Base-by-base conservation (phyloP, 768 basidiomycete species). In the Rubroboletus pulcherrimus region DNA sequence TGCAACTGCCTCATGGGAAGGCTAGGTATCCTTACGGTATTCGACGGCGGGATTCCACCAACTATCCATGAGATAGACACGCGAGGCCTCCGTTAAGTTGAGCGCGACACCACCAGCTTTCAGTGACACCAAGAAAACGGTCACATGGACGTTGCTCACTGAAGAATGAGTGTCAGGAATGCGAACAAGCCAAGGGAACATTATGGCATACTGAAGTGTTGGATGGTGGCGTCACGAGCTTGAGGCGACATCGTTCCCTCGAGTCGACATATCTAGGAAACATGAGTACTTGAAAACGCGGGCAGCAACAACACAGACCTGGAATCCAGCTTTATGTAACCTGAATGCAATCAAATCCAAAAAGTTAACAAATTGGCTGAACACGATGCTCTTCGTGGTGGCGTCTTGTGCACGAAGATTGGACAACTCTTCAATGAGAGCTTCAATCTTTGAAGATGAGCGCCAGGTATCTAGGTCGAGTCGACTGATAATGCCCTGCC, bases 21-120 rank as follows among this genome's bases (percentile, higher is more conserved):
- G 7, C 45, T 8, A 33, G 17, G 31, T 40, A 15, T 21, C 78
- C 89, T 74, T 69, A 91, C 89, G 89, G 65, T 81, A 92, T 75
- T 91, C 90, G 51, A 91, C 86, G n/a, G 93, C 93, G 7, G 95
- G 95, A 68, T 98, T 98, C 95, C 95, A 96, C 93, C 93, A 96
- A 61, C 89, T 91, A 68, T 96, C 96, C 93, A 98, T 96, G 65
- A 97, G 81, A 71, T 93, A 96, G 19, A 97, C 93, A 29, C 91
- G 89, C 34, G 91, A 93, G 0, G 94, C 94, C 69, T 92, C 91
- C 0, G 91, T 93, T 62, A 94, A 70, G 68, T 94, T 94, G 48
- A 96, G 78, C 4, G 91, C 92, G 5, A 93, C 93, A 69, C 95
- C 95, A 47, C 96, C 96, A 1, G 96, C 96, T 71, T 97, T 98